A percentile compares a stretch with the other conserved stretches of the same genome.
phyloP scores from a whole-genome alignment of 179 eudicot species.

The Camellia oleifera region DNA sequence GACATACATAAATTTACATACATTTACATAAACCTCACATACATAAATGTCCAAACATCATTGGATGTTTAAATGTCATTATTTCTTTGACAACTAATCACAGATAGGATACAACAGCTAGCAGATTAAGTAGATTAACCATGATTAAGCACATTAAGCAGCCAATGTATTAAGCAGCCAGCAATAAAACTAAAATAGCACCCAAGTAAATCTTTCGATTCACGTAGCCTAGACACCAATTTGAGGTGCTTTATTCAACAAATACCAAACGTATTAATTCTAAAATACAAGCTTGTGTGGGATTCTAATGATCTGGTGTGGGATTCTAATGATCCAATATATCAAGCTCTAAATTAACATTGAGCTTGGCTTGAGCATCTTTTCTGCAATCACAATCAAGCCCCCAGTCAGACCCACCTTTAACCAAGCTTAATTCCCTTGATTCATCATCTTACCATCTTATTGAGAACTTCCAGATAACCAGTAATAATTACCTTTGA shows the following conservation, averaged over 20 bases:
- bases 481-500: background rate
- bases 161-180: background rate
- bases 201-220: background rate
- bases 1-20: too few species aligned
- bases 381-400: background rate
- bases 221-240: background rate
- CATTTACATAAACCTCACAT: too few species aligned
- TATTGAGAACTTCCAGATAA: background rate
- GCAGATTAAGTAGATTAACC: too few species aligned
- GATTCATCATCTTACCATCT: slow-evolving; percentile 3
- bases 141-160: too few species aligned
- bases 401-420: background rate
- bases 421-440: background rate
- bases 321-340: background rate
- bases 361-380: slow-evolving; percentile 8
- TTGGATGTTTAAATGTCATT: too few species aligned
- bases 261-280: background rate
- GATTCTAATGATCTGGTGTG: background rate
- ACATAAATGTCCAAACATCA: too few species aligned
- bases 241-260: background rate
- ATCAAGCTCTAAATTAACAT: background rate
- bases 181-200: background rate
- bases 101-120: too few species aligned
- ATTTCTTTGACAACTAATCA: too few species aligned
- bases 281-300: background rate